Conservation (phyloP, 352 stramenopile genomes). For the Poterioochromonas sp. region DNA sequence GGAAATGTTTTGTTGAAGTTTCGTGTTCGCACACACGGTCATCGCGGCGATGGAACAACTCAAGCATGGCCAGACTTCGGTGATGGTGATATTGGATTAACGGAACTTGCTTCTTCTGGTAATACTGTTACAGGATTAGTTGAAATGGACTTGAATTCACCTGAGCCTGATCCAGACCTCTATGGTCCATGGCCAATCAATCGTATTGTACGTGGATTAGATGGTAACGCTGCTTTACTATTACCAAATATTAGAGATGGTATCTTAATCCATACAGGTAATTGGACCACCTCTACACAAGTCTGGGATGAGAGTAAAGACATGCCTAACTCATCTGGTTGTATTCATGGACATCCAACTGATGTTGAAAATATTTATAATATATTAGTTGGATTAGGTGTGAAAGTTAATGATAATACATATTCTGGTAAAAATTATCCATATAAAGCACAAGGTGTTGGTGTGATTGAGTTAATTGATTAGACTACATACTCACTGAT, state of each 20-base stretch:
- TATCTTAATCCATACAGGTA: constrained; percentile 39
- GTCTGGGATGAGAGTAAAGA: constrained; percentile 15
- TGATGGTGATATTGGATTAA: constrained; percentile 34
- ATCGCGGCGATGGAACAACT: constrained; percentile 1
- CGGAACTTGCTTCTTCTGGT: constrained; percentile 33
- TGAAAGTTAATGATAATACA: constrained; percentile 35
- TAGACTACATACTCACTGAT: neutral
- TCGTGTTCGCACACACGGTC: constrained; percentile 10
- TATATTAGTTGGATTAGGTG: constrained; percentile 28
- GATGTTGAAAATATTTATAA: constrained; percentile 34
- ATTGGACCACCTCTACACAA: constrained; percentile 26
- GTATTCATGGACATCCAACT: constrained; percentile 35
- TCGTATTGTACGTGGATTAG: constrained; percentile 35
- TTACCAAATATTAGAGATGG: constrained; percentile 39
- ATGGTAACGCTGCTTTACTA: constrained; percentile 35
- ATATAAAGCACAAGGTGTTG: constrained; percentile 38
- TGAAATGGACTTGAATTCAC: constrained; percentile 37
- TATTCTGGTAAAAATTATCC: constrained; percentile 36
- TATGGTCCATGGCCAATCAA: constrained; percentile 42
- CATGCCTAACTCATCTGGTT: constrained; percentile 42
- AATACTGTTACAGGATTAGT: constrained; percentile 39
- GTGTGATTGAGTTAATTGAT: constrained; percentile 23
- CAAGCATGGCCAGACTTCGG: constrained; percentile 35
- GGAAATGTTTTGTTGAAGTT: constrained; percentile 1
- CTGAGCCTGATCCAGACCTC: constrained; percentile 32